Evolutionary conservation across 495 filamentous ascomycete genomes (phyloP).

Genomic region (Aspergillus saccharolyticus): DNA sequence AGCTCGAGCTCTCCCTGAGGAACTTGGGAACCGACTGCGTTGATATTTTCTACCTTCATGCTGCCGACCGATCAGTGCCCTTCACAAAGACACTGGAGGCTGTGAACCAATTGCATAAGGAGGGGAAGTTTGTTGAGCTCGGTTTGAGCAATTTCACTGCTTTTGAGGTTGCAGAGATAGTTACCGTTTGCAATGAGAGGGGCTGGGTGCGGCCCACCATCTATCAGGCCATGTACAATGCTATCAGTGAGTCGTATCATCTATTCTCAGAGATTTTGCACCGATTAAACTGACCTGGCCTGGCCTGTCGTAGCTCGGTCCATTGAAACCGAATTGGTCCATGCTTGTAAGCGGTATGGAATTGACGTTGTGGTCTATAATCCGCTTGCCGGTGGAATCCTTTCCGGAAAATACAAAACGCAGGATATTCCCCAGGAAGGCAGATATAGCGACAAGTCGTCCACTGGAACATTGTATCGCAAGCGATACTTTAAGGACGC

Average conservation of each 20-base stretch:
- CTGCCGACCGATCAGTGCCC: constrained; percentile 69
- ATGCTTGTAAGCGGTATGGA: constrained; percentile 75
- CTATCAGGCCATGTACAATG: constrained; percentile 65
- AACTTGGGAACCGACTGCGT: constrained; percentile 72
- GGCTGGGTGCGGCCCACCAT: constrained; percentile 61
- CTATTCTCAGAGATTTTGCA: constrained; percentile 17
- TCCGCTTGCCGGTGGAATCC: constrained; percentile 76
- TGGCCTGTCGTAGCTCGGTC: constrained; percentile 48
- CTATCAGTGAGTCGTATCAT: constrained; percentile 39
- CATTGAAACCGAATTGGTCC: constrained; percentile 76
- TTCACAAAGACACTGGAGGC: constrained; percentile 76
- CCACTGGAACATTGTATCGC: constrained; percentile 62
- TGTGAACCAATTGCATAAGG: constrained; percentile 75
- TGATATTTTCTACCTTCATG: constrained; percentile 88
- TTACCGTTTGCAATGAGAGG: constrained; percentile 72
- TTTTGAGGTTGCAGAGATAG: constrained; percentile 88
- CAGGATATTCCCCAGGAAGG: constrained; percentile 62
- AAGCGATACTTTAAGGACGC: constrained; percentile 74
- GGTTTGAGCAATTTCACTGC: constrained; percentile 83
- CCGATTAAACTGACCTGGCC: constrained; percentile 58
- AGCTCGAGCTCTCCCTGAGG: constrained; percentile 58
- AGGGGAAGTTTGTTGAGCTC: constrained; percentile 79
- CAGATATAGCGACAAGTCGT: constrained; percentile 57
- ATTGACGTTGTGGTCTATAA: constrained; percentile 91
- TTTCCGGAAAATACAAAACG: constrained; percentile 80